Evolutionary conservation across 768 basidiomycete genomes (phyloP).

Genomic region (Solioccasus polychromus): DNA sequence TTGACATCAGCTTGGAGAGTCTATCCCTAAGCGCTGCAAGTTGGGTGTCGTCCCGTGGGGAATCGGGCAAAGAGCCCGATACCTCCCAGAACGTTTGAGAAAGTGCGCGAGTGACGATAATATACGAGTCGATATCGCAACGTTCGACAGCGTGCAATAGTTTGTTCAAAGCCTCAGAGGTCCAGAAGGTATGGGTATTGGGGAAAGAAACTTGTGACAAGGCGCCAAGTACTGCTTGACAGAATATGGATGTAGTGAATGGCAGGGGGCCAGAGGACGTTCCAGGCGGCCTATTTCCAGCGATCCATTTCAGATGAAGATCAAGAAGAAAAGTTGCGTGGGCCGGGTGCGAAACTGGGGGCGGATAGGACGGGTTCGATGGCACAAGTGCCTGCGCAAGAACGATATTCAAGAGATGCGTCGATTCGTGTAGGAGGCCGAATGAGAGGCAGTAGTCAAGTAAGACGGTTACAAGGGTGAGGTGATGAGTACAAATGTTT

Average conservation of each 20-base stretch:
- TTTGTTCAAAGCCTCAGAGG: slow-evolving; percentile 39
- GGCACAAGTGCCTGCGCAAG: slow-evolving; percentile 39
- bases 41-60: background rate
- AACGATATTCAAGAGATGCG: slow-evolving; percentile 39
- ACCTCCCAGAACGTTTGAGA: slow-evolving; percentile 16
- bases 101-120: slow-evolving; percentile 30
- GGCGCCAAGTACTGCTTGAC: slow-evolving; percentile 13
- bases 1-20: slow-evolving; percentile 20
- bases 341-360: slow-evolving; percentile 41
- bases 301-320: slow-evolving; percentile 40
- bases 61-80: background rate
- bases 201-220: slow-evolving; percentile 22
- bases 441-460: slow-evolving; percentile 51
- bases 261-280: background rate
- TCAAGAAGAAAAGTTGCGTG: slow-evolving; percentile 48
- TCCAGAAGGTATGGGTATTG: slow-evolving; percentile 40
- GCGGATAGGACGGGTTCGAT: slow-evolving; percentile 16
- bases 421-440: slow-evolving; percentile 42
- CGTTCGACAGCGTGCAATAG: slow-evolving; percentile 32
- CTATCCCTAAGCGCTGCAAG: slow-evolving; percentile 14
- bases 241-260: slow-evolving; percentile 31
- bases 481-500: slow-evolving; percentile 42
- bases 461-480: slow-evolving; percentile 46
- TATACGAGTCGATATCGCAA: slow-evolving; percentile 33
- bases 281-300: slow-evolving; percentile 5